These are phyloP conservation scores for Sextonia rubra DNA, from an alignment of 164 flowering plant genomes.

Conservation along the genomic window DNA sequence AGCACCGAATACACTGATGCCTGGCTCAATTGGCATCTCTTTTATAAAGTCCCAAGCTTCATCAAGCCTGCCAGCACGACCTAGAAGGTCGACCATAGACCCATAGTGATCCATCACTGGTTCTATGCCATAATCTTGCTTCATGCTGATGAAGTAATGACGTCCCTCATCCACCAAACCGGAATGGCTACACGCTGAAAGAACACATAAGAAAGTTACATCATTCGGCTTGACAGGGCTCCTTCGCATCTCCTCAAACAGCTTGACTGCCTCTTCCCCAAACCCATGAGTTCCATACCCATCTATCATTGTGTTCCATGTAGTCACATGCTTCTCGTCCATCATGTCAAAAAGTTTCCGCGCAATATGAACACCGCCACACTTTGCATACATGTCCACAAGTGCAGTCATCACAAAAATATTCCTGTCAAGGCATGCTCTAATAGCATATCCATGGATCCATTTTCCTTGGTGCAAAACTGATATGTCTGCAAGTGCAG, in stretches of 20 bases:
- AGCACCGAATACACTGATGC: constrained; percentile 72
- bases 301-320: constrained; percentile 96
- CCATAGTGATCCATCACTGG: constrained; percentile 85
- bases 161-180: constrained; percentile 76
- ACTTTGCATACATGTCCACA: constrained; percentile 94
- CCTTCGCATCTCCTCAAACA: constrained; percentile 57
- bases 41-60: constrained; percentile 83
- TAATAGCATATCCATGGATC: constrained; percentile 68
- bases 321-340: constrained; percentile 63
- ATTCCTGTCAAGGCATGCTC: constrained; percentile 51
- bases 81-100: constrained; percentile 86
- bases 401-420: constrained; percentile 75
- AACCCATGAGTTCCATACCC: constrained; percentile 90
- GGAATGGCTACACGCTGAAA: constrained; percentile 87
- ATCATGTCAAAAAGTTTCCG: constrained; percentile 70
- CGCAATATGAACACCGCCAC: constrained; percentile 72
- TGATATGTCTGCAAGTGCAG: constrained; percentile 75
- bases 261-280: constrained; percentile 52
- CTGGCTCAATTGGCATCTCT: constrained; percentile 71
- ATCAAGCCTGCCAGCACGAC: constrained; percentile 65
- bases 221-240: constrained; percentile 52
- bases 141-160: constrained; percentile 52
- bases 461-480: constrained; percentile 67
- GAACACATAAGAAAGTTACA: constrained; percentile 64
- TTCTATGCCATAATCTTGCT: constrained; percentile 49